A percentile compares a stretch with the other conserved stretches of the same genome.
phyloP scores from a whole-genome alignment of 2,329 filamentous ascomycete genomes.

The Colletotrichum sp. region DNA sequence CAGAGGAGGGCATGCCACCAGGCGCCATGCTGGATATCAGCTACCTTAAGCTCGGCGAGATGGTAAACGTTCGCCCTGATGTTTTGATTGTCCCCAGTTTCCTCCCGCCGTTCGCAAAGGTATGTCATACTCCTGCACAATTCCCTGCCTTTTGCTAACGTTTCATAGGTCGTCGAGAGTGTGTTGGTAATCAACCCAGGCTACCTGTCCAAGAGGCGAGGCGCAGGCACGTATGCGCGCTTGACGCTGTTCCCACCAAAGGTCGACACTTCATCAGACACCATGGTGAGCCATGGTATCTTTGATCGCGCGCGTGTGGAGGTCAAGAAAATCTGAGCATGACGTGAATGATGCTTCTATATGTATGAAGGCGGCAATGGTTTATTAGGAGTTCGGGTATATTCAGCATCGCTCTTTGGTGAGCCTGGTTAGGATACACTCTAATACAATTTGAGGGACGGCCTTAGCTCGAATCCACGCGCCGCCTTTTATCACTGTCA shows the following conservation, averaged over 20 bases:
- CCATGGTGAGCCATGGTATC: conserved; percentile 74
- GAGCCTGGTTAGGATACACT: conserved; percentile 8
- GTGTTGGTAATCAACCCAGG: conserved; percentile 93
- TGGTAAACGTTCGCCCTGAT: conserved; percentile 85
- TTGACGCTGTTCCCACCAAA: conserved; percentile 75
- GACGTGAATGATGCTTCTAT: not conserved
- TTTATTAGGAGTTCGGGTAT: conserved; percentile 24
- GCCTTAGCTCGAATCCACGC: conserved; percentile 46
- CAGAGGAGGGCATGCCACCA: conserved; percentile 63
- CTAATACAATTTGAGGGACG: not conserved
- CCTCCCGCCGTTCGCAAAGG: conserved; percentile 87
- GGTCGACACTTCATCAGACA: conserved; percentile 62
- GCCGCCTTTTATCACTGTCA: conserved; percentile 64
- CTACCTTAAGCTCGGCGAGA: conserved; percentile 89
- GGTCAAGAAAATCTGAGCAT: conserved; percentile 72
- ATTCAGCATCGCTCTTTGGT: conserved; percentile 11
- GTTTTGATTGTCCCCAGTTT: conserved; percentile 83
- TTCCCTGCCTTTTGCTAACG: not conserved
- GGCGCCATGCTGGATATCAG: conserved; percentile 83
- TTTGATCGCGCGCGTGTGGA: conserved; percentile 88
- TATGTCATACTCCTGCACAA: conserved; percentile 42
- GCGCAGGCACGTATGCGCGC: conserved; percentile 84
- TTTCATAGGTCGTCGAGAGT: conserved; percentile 79
- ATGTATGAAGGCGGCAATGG: not conserved
- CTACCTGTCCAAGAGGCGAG: conserved; percentile 81